Conservation (phyloP, 2,329 filamentous ascomycete species). For the Diaporthe humulicola region DNA sequence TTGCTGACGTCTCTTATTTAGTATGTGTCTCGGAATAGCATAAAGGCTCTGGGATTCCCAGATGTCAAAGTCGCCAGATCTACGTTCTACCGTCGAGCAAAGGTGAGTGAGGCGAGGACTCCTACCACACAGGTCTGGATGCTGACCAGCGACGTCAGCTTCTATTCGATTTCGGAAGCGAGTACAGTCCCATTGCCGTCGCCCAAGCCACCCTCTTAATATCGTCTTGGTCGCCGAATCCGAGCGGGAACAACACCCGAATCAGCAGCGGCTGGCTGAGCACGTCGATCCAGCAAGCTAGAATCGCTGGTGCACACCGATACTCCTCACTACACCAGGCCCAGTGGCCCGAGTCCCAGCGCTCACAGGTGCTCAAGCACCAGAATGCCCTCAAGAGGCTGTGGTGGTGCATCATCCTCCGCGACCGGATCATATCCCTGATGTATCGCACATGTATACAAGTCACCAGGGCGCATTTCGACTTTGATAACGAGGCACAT, state of each 20-base stretch:
- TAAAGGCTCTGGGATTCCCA: slow-evolving; percentile 57
- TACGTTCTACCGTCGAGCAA: slow-evolving; percentile 58
- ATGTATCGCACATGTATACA: slow-evolving; percentile 52
- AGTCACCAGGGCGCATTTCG: slow-evolving; percentile 48
- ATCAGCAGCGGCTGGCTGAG: slow-evolving; percentile 59
- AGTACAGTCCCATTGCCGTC: slow-evolving; percentile 55
- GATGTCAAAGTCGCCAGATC: slow-evolving; percentile 59
- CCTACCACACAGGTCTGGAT: background rate
- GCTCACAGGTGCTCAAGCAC: slow-evolving; percentile 28
- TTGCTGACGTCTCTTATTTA: slow-evolving; percentile 31
- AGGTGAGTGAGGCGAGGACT: slow-evolving; percentile 45
- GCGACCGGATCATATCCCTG: slow-evolving; percentile 52
- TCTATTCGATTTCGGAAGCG: slow-evolving; percentile 59
- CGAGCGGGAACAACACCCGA: slow-evolving; percentile 45
- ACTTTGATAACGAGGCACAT: slow-evolving; percentile 46
- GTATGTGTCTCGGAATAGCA: slow-evolving; percentile 55
- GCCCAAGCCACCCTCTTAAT: slow-evolving; percentile 59
- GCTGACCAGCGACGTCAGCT: slow-evolving; percentile 46
- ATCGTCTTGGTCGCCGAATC: slow-evolving; percentile 55
- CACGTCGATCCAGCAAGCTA: slow-evolving; percentile 63
- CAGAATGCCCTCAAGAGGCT: slow-evolving; percentile 49
- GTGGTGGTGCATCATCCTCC: slow-evolving; percentile 55
- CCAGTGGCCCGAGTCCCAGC: slow-evolving; percentile 48
- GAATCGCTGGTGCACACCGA: slow-evolving; percentile 58
- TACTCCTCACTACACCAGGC: slow-evolving; percentile 47